Percentiles rank a stretch among this genome's conserved stretches.
These are phyloP conservation scores for Phanerochaete carnosa DNA, from an alignment of 768 basidiomycete genomes.

Conservation along the genomic window DNA sequence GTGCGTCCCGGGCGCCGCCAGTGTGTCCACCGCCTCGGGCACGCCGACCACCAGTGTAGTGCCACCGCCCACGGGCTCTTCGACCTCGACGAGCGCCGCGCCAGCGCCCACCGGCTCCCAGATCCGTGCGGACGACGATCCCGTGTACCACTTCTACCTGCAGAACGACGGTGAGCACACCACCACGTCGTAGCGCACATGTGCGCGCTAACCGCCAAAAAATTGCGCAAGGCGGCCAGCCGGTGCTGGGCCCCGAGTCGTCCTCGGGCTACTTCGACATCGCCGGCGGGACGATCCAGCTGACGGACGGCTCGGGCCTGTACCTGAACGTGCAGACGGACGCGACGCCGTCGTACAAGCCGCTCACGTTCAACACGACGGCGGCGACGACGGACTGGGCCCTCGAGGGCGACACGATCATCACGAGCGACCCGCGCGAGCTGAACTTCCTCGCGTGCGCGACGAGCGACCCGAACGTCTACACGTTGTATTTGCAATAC, in stretches of 20 bases:
- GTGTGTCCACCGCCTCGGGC: conserved; percentile 10
- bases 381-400: conserved; percentile 54
- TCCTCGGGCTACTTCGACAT: conserved; percentile 51
- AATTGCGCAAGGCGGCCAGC: conserved; percentile 38
- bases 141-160: conserved; percentile 56
- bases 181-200: conserved; percentile 4
- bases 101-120: conserved; percentile 38
- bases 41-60: conserved; percentile 29
- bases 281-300: conserved; percentile 37
- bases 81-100: conserved; percentile 24
- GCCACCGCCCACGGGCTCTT: conserved; percentile 28
- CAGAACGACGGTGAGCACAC: conserved; percentile 38
- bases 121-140: conserved; percentile 49
- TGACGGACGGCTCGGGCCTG: conserved; percentile 40
- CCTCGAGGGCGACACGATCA: conserved; percentile 58
- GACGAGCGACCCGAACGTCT: conserved; percentile 38
- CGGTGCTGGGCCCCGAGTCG: conserved; percentile 49
- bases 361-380: conserved; percentile 41
- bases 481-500: conserved; percentile 46
- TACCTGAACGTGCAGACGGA: conserved; percentile 47
- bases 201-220: neutral
- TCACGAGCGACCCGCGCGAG: conserved; percentile 47
- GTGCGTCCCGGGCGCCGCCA: conserved; percentile 39
- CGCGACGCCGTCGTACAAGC: conserved; percentile 45
- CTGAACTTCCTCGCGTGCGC: conserved; percentile 55